phyloP scores from a whole-genome alignment of 352 stramenopile genomes.

The Globisporangium paddicum region DNA sequence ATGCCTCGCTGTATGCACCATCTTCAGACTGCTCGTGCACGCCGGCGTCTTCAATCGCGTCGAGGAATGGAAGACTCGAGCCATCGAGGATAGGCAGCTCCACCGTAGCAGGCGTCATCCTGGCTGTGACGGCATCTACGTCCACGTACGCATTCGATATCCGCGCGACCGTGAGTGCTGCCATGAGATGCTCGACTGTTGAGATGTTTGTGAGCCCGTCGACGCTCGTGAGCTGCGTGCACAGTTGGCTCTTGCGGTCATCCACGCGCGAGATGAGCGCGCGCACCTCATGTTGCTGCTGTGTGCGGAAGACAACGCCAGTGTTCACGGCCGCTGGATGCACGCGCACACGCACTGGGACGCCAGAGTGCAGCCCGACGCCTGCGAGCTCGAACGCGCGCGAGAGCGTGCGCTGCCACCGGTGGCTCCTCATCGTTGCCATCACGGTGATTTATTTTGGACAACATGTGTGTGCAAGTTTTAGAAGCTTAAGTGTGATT shows the following conservation, averaged over 20 bases:
- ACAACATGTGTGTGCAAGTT: too few species aligned
- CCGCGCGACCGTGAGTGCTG: slow-evolving; percentile 38
- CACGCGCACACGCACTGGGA: slow-evolving; percentile 26
- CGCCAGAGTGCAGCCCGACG: slow-evolving; percentile 56
- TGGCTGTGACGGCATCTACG: neutral
- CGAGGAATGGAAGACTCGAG: slow-evolving; percentile 42
- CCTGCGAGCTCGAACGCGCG: slow-evolving; percentile 43
- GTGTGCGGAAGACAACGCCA: slow-evolving; percentile 29
- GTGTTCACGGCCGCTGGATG: slow-evolving; percentile 23
- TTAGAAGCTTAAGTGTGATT: too few species aligned
- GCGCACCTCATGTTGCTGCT: slow-evolving; percentile 11
- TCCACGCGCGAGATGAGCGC: slow-evolving; percentile 36
- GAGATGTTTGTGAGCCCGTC: slow-evolving; percentile 25
- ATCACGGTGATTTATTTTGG: too few species aligned
- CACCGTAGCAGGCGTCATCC: neutral
- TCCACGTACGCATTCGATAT: slow-evolving; percentile 45
- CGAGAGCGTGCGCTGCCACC: slow-evolving; percentile 45
- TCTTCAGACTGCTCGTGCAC: slow-evolving; percentile 21
- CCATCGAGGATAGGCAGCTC: slow-evolving; percentile 70
- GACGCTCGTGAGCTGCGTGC: slow-evolving; percentile 37
- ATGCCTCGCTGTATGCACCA: neutral
- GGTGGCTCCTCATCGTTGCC: neutral
- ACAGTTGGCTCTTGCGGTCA: slow-evolving; percentile 41
- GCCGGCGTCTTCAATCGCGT: slow-evolving; percentile 31
- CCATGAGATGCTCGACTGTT: slow-evolving; percentile 70